Evolutionary conservation across 306 rosid genomes (phyloP).

Genomic region (Vigna reflexopilosa): DNA sequence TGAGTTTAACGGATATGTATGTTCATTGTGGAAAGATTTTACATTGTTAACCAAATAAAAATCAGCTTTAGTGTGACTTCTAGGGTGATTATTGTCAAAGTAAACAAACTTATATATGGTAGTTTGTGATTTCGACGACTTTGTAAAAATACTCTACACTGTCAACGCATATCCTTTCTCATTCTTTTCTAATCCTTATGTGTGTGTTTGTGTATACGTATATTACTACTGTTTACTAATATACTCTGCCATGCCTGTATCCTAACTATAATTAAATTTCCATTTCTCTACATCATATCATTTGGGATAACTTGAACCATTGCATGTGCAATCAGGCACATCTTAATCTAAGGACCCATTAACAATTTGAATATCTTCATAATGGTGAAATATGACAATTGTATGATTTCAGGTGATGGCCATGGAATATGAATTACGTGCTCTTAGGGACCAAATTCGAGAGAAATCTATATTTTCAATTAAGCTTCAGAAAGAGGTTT

Average conservation of each 20-base stretch:
- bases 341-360: constrained; percentile 23
- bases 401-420: constrained; percentile 75
- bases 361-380: constrained; percentile 20
- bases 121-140: too few species aligned
- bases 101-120: too few species aligned
- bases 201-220: background rate
- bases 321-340: background rate
- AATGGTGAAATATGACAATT: constrained; percentile 29
- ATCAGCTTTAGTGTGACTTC: too few species aligned
- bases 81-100: too few species aligned
- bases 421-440: constrained; percentile 92
- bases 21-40: too few species aligned
- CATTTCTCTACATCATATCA: background rate
- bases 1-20: background rate
- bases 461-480: constrained; percentile 79
- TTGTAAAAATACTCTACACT: too few species aligned
- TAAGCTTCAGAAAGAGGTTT: constrained; percentile 93
- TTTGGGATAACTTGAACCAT: background rate
- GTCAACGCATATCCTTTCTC: background rate
- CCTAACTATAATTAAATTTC: constrained; percentile 12
- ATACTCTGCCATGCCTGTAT: background rate
- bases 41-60: too few species aligned
- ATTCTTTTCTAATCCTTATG: too few species aligned
- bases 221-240: background rate
- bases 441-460: constrained; percentile 84